These are phyloP conservation scores for Cyamopsis tetragonoloba DNA, from an alignment of 306 rosid genomes.

Conservation along the genomic window DNA sequence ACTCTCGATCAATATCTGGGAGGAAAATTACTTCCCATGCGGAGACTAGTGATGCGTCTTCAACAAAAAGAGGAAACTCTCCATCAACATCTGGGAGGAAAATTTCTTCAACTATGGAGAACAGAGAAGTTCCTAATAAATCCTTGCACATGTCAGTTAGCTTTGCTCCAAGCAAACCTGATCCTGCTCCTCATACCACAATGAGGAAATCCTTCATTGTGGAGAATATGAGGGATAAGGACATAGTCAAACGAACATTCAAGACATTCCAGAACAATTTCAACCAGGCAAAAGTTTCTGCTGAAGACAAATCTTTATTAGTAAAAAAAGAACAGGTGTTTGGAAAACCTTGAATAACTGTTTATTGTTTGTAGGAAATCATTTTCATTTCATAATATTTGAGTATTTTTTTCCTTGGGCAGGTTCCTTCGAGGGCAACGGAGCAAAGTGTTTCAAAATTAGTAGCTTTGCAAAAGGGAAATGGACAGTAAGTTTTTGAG, in stretches of 20 bases:
- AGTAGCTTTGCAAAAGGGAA: conserved; percentile 37
- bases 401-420: conserved; percentile 11
- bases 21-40: conserved; percentile 31
- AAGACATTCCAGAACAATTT: conserved; percentile 67
- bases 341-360: background rate
- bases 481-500: conserved; percentile 48
- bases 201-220: conserved; percentile 57
- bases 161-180: conserved; percentile 41
- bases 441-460: conserved; percentile 44
- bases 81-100: conserved; percentile 40
- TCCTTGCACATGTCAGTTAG: conserved; percentile 58
- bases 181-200: conserved; percentile 35
- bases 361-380: background rate
- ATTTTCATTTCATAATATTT: background rate
- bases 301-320: conserved; percentile 39
- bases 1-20: conserved; percentile 33
- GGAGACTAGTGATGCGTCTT: too few species aligned
- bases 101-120: conserved; percentile 29
- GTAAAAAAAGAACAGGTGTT: conserved; percentile 61
- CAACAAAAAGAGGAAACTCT: conserved; percentile 35
- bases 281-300: conserved; percentile 39
- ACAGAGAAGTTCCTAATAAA: conserved; percentile 45
- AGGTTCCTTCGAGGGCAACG: conserved; percentile 48
- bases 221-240: conserved; percentile 87
- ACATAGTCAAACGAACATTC: conserved; percentile 73